phyloP scores from a whole-genome alignment of 768 basidiomycete species.

The Butyriboletus loyo region DNA sequence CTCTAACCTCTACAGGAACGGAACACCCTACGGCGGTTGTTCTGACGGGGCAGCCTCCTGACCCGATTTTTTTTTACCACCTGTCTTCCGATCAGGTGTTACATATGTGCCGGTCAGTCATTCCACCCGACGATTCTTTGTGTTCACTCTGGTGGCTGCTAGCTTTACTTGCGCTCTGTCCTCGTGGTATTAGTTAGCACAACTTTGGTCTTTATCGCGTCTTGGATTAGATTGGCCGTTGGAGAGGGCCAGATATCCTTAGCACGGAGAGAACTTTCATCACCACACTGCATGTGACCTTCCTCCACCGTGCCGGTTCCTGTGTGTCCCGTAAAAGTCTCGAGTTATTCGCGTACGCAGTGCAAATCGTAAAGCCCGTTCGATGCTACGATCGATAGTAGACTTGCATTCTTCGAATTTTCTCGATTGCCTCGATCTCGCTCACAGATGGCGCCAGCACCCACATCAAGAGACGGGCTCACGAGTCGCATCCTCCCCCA shows the following conservation, averaged over 20 bases:
- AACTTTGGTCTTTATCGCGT: not conserved
- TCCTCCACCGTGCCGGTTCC: not conserved
- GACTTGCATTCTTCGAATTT: not conserved
- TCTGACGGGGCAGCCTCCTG: too few relatives aligned
- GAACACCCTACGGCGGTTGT: not conserved
- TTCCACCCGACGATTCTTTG: not conserved
- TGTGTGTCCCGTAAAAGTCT: not conserved
- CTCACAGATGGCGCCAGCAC: conserved; percentile 4
- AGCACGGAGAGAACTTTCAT: not conserved
- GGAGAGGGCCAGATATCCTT: not conserved
- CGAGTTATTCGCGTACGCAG: not conserved
- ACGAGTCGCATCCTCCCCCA: conserved; percentile 29
- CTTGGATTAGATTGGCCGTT: too few relatives aligned
- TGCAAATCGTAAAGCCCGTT: too few relatives aligned
- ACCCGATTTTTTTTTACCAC: too few relatives aligned
- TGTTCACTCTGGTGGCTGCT: not conserved
- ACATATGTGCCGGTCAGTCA: too few relatives aligned
- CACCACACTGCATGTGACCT: not conserved
- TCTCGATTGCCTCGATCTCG: not conserved
- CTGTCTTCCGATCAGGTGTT: too few relatives aligned
- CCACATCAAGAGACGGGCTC: conserved; percentile 23
- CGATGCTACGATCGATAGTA: not conserved
- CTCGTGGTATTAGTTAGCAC: too few relatives aligned
- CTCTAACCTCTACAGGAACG: not conserved
- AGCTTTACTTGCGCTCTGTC: not conserved